These are phyloP conservation scores for Fusarium musae DNA, from an alignment of 2,329 filamentous ascomycete genomes.

Conservation along the genomic window DNA sequence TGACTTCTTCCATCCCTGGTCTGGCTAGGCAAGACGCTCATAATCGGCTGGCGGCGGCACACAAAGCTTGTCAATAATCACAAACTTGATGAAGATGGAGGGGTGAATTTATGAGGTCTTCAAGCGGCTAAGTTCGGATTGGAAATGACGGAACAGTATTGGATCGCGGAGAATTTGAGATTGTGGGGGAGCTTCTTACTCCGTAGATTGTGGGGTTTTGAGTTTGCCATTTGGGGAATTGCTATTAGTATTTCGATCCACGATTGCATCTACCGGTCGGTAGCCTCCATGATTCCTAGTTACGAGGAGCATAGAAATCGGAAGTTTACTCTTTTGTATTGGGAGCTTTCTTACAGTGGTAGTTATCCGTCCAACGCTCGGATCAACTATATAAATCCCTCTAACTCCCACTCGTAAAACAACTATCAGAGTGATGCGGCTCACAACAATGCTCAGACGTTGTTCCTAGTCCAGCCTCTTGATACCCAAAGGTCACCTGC, in stretches of 20 bases:
- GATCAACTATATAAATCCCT: not conserved
- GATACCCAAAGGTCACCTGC: constrained; percentile 33
- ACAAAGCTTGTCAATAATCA: constrained; percentile 39
- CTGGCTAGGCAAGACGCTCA: constrained; percentile 26
- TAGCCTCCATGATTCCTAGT: not conserved
- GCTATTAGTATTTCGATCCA: not conserved
- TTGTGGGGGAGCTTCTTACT: constrained; percentile 19
- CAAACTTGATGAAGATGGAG: constrained; percentile 21
- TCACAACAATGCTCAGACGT: constrained; percentile 14
- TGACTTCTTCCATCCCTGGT: constrained; percentile 22
- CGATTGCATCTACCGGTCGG: not conserved
- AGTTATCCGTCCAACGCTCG: not conserved
- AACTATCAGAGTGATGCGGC: constrained; percentile 12
- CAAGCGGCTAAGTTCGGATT: constrained; percentile 47
- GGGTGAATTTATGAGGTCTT: constrained; percentile 9
- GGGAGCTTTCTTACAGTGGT: not conserved
- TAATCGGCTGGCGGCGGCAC: constrained; percentile 46
- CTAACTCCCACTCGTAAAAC: not conserved
- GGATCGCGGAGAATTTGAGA: constrained; percentile 31
- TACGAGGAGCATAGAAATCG: not conserved
- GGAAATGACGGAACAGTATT: constrained; percentile 44
- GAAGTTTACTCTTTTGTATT: not conserved
- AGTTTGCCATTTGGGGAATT: constrained; percentile 8
- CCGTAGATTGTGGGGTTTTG: constrained; percentile 29
- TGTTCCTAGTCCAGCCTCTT: constrained; percentile 24